Evolutionary conservation across 305 asterid genomes (phyloP).

Genomic region (Fraxinus platypoda): DNA sequence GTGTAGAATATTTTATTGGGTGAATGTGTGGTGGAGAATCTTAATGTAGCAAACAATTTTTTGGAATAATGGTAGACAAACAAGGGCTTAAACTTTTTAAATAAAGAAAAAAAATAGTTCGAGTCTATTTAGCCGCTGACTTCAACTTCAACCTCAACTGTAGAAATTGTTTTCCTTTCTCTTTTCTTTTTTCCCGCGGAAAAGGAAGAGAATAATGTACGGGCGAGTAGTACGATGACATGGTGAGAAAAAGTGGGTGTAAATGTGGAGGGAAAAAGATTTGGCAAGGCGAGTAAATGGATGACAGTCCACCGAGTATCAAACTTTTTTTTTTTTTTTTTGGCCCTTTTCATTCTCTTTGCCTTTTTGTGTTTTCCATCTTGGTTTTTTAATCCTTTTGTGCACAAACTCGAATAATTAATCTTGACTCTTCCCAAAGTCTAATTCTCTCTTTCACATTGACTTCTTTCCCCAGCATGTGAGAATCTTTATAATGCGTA

Average conservation of each 20-base stretch:
- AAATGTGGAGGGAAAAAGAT: conserved; percentile 17
- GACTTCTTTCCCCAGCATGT: conserved; percentile 13
- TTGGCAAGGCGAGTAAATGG: conserved; percentile 22
- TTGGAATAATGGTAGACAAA: no score
- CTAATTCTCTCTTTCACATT: conserved; percentile 29
- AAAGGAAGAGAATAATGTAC: not conserved
- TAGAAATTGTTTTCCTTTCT: not conserved
- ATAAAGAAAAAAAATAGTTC: no score
- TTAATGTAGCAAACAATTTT: no score
- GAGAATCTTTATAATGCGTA: not conserved
- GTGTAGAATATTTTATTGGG: no score
- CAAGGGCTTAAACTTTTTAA: not conserved
- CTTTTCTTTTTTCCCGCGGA: not conserved
- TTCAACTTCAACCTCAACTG: not conserved
- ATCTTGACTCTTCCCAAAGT: conserved; percentile 38
- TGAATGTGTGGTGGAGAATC: no score
- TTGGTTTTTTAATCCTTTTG: not conserved
- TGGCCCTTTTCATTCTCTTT: not conserved
- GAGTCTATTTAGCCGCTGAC: conserved; percentile 6
- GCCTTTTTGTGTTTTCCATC: conserved; percentile 16
- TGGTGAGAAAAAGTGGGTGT: conserved; percentile 30
- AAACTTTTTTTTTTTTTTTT: conserved; percentile 2
- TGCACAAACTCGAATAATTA: conserved; percentile 36
- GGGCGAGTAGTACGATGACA: conserved; percentile 19
- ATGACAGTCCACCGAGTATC: conserved; percentile 33